Percentiles rank a stretch among this genome's conserved stretches.
Conservation (phyloP, 306 rosid genomes). For the Adenanthera pavonina region DNA sequence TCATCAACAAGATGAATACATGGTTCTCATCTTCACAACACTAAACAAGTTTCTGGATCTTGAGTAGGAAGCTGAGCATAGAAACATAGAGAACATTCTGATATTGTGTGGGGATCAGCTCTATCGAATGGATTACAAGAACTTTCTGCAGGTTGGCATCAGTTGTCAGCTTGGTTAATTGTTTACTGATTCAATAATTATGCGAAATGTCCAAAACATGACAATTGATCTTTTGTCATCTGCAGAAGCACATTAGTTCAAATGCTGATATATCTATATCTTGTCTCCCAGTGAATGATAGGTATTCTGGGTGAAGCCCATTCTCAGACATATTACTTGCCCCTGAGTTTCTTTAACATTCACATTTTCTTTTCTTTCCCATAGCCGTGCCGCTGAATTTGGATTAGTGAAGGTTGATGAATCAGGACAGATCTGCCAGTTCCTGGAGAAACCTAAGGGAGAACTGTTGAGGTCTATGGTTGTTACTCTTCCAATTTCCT, state of each 20-base stretch:
- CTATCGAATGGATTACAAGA: slow-evolving; percentile 64
- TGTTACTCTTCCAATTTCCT: slow-evolving; percentile 41
- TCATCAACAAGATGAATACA: slow-evolving; percentile 26
- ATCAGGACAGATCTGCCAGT: slow-evolving; percentile 51
- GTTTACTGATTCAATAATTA: slow-evolving; percentile 32
- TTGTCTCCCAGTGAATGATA: slow-evolving; percentile 58
- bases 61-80: slow-evolving; percentile 58
- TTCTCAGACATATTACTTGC: slow-evolving; percentile 12
- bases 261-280: slow-evolving; percentile 56
- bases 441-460: slow-evolving; percentile 61
- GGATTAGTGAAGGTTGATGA: slow-evolving; percentile 59
- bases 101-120: slow-evolving; percentile 65
- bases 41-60: slow-evolving; percentile 42
- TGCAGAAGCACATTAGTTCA: slow-evolving; percentile 57
- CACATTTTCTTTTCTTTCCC: slow-evolving; percentile 19
- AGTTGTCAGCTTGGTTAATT: neutral
- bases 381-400: slow-evolving; percentile 60
- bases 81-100: slow-evolving; percentile 55
- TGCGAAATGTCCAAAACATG: neutral
- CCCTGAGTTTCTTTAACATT: neutral
- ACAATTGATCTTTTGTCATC: slow-evolving; percentile 20
- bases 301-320: slow-evolving; percentile 44
- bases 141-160: slow-evolving; percentile 48
- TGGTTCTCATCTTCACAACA: slow-evolving; percentile 28
- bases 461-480: slow-evolving; percentile 59